Base-by-base conservation (phyloP, 2,329 filamentous ascomycete species). In the Diatrype stigma region DNA sequence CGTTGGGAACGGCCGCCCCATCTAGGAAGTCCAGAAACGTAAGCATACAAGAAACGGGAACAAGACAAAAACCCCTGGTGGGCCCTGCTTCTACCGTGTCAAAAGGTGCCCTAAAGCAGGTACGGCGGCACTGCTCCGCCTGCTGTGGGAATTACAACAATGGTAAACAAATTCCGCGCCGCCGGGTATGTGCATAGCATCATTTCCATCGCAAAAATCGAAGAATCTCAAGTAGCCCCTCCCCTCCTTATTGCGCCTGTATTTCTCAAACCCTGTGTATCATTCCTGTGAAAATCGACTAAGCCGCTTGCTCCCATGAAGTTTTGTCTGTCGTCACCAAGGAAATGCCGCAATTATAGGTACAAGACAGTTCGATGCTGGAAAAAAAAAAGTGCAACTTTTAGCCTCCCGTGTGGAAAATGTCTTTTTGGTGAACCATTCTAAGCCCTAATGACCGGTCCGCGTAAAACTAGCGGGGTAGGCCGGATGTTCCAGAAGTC, bases 121-220 rank as follows among this genome's bases (percentile, higher is more conserved):
- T 52, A 58, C 60, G 63, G 61, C 64, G 63, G 65, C 64, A 61
- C 70, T 67, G 72, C 67, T 58, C 64, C 64, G 64, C 61, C 66
- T 60, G 63, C 66, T 63, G 57, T 60, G 63, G 63, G 63, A 51
- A 77, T 76, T 76, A 77, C 72, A 78, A 80, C 72, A 74, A 77
- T 69, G 66, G 75, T 78, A 77, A 64, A 73, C 70, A 74, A 76
- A 60, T 59, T 63, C 71, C 66, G n/a, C 61, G 60, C 64, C 56
- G 58, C 57, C 58, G 60, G 57, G 51, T 50, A 57, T 61, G 58
- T 58, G 47, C 57, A 58, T 59, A 51, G 51, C 54, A 49, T 55
- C 54, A 55, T 59, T 49, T 58, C 56, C 57, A 55, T 59, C 52
- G 51, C 53, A 55, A 57, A 55, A 63, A 63, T 57, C 58, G 52